A percentile compares a stretch with the other conserved stretches of the same genome.
Evolutionary conservation across 2,329 filamentous ascomycete genomes (phyloP).

Genomic region (Colletotrichum musae): DNA sequence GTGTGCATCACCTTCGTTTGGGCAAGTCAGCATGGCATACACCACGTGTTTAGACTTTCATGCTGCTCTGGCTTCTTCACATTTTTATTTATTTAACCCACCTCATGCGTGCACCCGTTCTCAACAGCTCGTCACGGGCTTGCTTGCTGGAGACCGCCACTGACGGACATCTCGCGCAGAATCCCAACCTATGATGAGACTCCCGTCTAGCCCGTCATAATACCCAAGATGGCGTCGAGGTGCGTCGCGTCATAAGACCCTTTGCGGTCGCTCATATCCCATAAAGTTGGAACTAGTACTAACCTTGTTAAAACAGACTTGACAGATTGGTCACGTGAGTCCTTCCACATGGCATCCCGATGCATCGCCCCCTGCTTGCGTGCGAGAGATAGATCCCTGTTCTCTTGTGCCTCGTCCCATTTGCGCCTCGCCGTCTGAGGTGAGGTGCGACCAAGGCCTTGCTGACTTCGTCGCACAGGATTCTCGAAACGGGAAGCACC

Average conservation of each 20-base stretch:
- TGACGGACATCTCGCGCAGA: slow-evolving; percentile 18
- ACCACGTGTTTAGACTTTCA: slow-evolving; percentile 34
- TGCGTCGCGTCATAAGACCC: slow-evolving; percentile 47
- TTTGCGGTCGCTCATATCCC: slow-evolving; percentile 10
- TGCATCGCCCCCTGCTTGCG: neutral
- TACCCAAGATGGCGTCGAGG: slow-evolving; percentile 70
- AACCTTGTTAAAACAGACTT: slow-evolving; percentile 68
- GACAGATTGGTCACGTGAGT: slow-evolving; percentile 91
- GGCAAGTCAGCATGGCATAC: slow-evolving; percentile 37
- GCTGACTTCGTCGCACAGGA: slow-evolving; percentile 63
- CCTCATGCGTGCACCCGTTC: slow-evolving; percentile 19
- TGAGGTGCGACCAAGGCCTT: neutral
- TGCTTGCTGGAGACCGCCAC: neutral
- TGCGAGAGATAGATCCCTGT: neutral
- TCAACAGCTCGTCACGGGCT: neutral
- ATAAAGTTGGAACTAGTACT: slow-evolving; percentile 46
- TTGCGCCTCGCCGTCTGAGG: neutral
- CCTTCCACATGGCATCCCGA: slow-evolving; percentile 17
- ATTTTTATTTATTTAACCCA: slow-evolving; percentile 8
- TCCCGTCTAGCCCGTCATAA: slow-evolving; percentile 46
- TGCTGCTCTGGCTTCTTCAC: slow-evolving; percentile 2
- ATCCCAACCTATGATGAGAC: slow-evolving; percentile 41
- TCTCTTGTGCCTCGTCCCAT: slow-evolving; percentile 11
- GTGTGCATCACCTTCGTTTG: slow-evolving; percentile 39
- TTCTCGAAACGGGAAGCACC: slow-evolving; percentile 98